Evolutionary conservation across 768 basidiomycete genomes (phyloP).

Genomic region (Auriscalpium microsporum): DNA sequence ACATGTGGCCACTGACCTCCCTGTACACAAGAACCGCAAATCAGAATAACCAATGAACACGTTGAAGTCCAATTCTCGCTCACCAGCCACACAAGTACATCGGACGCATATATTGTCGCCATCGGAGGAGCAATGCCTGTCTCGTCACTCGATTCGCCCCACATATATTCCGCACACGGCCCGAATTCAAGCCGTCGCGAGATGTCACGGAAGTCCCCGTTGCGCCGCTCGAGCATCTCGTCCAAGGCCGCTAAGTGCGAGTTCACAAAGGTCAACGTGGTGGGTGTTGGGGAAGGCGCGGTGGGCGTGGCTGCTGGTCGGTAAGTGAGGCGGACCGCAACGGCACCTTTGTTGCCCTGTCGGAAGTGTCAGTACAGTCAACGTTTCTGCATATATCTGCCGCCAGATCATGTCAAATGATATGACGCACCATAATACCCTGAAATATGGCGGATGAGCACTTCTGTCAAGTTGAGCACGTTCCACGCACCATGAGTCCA

Average conservation of each 20-base stretch:
- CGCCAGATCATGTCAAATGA: not conserved
- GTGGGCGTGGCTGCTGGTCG: constrained; percentile 30
- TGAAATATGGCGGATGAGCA: not conserved
- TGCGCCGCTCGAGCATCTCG: constrained; percentile 66
- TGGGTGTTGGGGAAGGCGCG: constrained; percentile 26
- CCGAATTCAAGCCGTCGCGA: constrained; percentile 49
- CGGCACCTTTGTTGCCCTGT: constrained; percentile 81
- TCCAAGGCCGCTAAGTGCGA: constrained; percentile 81
- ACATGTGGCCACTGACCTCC: constrained; percentile 38
- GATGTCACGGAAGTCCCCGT: constrained; percentile 68
- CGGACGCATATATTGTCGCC: constrained; percentile 7
- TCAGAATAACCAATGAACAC: not conserved
- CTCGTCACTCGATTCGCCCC: not conserved
- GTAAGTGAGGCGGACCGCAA: constrained; percentile 55
- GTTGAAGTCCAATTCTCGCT: not conserved
- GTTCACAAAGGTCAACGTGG: constrained; percentile 65
- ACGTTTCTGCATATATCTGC: too few relatives aligned
- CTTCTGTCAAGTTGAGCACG: not conserved
- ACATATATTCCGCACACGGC: constrained; percentile 17
- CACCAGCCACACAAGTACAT: constrained; percentile 14
- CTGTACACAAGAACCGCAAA: not conserved
- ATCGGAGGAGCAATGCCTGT: not conserved
- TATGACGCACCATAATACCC: not conserved
- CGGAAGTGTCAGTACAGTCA: not conserved
- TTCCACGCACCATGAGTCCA: constrained; percentile 57